Base-by-base conservation (phyloP, 2,329 filamentous ascomycete species). In the Arthrobotrys iridis region DNA sequence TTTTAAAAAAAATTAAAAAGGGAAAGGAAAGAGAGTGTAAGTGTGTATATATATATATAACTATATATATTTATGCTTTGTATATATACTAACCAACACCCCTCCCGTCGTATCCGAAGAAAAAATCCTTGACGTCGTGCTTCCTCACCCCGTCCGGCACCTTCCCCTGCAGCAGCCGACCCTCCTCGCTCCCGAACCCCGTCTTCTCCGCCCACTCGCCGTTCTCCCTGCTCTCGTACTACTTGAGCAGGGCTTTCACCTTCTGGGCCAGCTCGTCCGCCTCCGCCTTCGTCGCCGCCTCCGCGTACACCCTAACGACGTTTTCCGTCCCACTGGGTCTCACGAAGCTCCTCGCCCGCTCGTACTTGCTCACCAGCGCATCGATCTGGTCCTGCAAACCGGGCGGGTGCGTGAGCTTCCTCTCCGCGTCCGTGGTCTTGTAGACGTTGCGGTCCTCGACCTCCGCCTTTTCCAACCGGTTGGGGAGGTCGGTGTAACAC, bases 241-340 rank as follows among this genome's bases (percentile, higher is more conserved):
- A 87, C 82, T 89, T 88, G 71, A 95, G 90, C 77, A 93, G 88
- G 78, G 88, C 86, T 13, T 90, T 89, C 52, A 98, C 93, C 81
- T 93, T 92, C 79, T 89, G 89, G 70, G 93, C 93, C 77, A 98
- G 86, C 82, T 97, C 93, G 80, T 97, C 93, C 0, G 93, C 93
- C 83, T 98, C 94, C 13, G 89, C 91, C 77, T 91, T 89, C 50
- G 92, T 95, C 37, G 91, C 92, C 2, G 95, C 95, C 84, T 99
- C 95, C 5, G 94, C 94, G 81, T 99, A 99, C 18, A 99, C 93
- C 77, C 95, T 88, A 79, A 97, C 93, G 1, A 93, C 94, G 82
- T 99, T 96, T 83, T 99, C 95, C 0, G 95, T 99, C 28, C 95
- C 95, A 78, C 91, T 95, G 37, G 95, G 93, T 79, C 95, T 90